Evolutionary conservation across 2,329 filamentous ascomycete species (phyloP), one percentile per base, ranked within the genome.

Genomic region (Fulvia fulva): DNA sequence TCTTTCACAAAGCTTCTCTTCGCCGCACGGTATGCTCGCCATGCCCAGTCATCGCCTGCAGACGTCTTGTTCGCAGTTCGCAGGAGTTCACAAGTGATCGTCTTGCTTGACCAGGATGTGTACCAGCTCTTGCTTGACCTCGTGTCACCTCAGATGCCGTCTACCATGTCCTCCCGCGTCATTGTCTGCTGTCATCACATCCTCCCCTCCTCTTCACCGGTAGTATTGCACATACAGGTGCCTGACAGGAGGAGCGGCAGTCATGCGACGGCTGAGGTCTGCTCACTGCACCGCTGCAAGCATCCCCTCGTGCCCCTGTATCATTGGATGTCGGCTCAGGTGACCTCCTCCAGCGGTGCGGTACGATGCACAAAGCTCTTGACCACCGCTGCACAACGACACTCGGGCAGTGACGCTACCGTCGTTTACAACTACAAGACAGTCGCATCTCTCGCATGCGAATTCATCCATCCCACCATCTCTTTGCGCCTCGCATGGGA

Each of bases 21-120:
- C 30, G 9, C 30, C 11, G 30, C 30, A 34, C 9, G n/a, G 16
- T 3, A 14, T 8, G 14, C 1, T 7, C 14, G 37, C 8, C 7
- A 19, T 14, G 5, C 14, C 4, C 37, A 41, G n/a, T n/a, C n/a
- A n/a, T n/a, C n/a, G n/a, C n/a, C n/a, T n/a, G n/a, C n/a, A n/a
- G n/a, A n/a, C n/a, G n/a, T n/a, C 45, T 52, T 57, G 49, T 56
- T 22, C 47, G 52, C 51, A 46, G 43, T 53, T 55, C 55, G 59
- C 59, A 26, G 53, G 30, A 21, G 53, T 41, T 19, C 14, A 41
- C 37, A 19, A n/a, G n/a, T 19, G 37, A 16, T n/a, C 12, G 37
- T 5, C 12, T 41, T 19, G 37, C 37, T 41, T 19, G 8, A 41
- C 16, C 37, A 19, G 37, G 37, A 41, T 7, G 37, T 41, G 16